These are phyloP conservation scores for Xylaria sp. DNA, from an alignment of 2,329 filamentous ascomycete genomes.

Conservation along the genomic window DNA sequence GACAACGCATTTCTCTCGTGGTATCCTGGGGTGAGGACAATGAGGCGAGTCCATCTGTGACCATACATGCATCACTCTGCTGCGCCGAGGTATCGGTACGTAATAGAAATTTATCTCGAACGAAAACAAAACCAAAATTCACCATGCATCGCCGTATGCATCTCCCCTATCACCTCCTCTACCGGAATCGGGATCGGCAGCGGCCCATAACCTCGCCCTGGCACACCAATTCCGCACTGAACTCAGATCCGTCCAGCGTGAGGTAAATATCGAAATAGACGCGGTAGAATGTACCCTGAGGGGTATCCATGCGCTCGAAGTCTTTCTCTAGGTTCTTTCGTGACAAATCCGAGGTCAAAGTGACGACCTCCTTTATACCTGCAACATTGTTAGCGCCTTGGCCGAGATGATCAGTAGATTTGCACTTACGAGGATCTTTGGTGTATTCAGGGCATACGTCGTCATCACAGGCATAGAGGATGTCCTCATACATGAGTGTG, in stretches of 20 bases:
- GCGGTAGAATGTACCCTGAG: conserved; percentile 92
- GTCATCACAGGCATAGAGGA: conserved; percentile 94
- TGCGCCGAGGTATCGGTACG: conserved; percentile 27
- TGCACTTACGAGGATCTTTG: conserved; percentile 90
- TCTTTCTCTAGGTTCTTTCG: conserved; percentile 99
- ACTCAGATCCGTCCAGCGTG: conserved; percentile 93
- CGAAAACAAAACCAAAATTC: conserved; percentile 22
- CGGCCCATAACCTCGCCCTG: conserved; percentile 98
- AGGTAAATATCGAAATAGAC: conserved; percentile 78
- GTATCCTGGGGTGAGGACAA: conserved; percentile 10
- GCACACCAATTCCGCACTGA: conserved; percentile 97
- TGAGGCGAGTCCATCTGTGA: conserved; percentile 11
- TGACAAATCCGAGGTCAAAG: conserved; percentile 91
- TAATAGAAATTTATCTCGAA: conserved; percentile 23
- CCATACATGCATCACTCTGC: conserved; percentile 25
- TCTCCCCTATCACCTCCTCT: conserved; percentile 26
- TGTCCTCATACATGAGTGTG: conserved; percentile 98
- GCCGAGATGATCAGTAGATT: background rate
- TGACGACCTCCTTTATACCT: conserved; percentile 99
- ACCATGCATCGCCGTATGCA: conserved; percentile 15
- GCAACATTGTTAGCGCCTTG: conserved; percentile 30
- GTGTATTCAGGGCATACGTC: conserved; percentile 98
- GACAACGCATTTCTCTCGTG: conserved; percentile 15
- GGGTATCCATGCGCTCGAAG: conserved; percentile 98
- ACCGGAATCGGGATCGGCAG: conserved; percentile 83